These are phyloP conservation scores for Fraxinus platypoda DNA, from an alignment of 305 asterid species.

Conservation along the genomic window DNA sequence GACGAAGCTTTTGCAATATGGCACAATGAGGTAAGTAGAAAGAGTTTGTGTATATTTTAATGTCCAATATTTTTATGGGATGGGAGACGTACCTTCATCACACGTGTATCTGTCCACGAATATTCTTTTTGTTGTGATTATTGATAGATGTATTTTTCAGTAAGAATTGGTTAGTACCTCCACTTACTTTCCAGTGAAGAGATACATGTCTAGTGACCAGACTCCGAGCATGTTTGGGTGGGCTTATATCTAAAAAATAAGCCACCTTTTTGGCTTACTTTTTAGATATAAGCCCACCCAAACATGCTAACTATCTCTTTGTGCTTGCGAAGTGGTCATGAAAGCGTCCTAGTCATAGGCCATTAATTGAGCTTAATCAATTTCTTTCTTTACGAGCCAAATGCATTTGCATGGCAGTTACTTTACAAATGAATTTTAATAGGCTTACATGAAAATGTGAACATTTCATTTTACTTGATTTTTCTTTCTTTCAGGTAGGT, in stretches of 20 bases:
- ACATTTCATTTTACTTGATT: background rate
- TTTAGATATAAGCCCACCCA: background rate
- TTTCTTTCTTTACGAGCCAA: background rate
- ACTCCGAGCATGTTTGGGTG: background rate
- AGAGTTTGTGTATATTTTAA: background rate
- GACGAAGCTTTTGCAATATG: conserved; percentile 81
- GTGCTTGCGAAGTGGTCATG: background rate
- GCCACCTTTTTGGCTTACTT: background rate
- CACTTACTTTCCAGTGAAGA: background rate
- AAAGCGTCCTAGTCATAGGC: conserved; percentile 7
- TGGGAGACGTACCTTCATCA: background rate
- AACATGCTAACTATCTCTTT: background rate
- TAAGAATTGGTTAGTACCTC: background rate
- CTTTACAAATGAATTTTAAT: background rate
- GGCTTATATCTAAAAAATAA: background rate
- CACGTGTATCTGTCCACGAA: background rate
- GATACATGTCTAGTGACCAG: background rate
- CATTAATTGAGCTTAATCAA: background rate
- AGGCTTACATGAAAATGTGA: background rate
- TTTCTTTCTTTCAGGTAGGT: conserved; percentile 59
- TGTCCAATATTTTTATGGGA: conserved; percentile 2
- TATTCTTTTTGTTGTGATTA: background rate
- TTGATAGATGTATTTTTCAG: background rate
- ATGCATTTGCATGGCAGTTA: background rate
- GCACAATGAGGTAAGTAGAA: conserved; percentile 70